These are phyloP conservation scores for Colletotrichum karsti DNA, from an alignment of 2,329 filamentous ascomycete species.

Conservation along the genomic window DNA sequence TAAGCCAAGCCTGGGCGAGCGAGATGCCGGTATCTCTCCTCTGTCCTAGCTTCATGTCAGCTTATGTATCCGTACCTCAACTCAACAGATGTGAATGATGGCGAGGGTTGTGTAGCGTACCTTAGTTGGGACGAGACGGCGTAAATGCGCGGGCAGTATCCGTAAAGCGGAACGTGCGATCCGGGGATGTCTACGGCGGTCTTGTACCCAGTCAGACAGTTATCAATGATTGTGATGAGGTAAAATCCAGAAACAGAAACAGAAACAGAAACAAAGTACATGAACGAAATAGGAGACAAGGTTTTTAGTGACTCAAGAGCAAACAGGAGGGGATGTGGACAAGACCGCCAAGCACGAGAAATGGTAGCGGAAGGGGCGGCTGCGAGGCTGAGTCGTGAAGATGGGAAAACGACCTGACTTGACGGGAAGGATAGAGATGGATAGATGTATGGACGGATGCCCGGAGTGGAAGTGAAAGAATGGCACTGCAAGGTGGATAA, in stretches of 20 bases:
- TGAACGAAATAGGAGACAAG: too few species aligned
- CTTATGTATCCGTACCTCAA: neutral
- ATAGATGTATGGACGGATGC: too few species aligned
- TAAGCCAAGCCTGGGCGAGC: neutral
- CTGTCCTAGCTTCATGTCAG: neutral
- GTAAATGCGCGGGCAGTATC: conserved; percentile 10
- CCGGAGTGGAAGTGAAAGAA: too few species aligned
- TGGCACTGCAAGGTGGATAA: too few species aligned
- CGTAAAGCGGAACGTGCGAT: neutral
- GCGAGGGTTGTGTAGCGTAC: neutral
- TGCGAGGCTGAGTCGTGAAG: conserved; percentile 32
- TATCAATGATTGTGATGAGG: neutral
- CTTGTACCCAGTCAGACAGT: conserved; percentile 14
- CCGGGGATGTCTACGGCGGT: neutral
- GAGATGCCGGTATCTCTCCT: neutral
- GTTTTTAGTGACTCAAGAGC: too few species aligned
- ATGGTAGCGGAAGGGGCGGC: conserved; percentile 33
- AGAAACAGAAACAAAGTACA: too few species aligned
- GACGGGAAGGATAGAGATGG: neutral
- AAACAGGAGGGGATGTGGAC: neutral
- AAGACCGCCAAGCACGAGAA: neutral
- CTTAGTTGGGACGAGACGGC: conserved; percentile 4
- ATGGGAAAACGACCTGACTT: neutral
- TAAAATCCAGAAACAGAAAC: neutral
- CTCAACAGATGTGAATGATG: neutral